Conservation (phyloP, 805 yeast genomes). For the Cyberlindnera nakhonratchasimensis region DNA sequence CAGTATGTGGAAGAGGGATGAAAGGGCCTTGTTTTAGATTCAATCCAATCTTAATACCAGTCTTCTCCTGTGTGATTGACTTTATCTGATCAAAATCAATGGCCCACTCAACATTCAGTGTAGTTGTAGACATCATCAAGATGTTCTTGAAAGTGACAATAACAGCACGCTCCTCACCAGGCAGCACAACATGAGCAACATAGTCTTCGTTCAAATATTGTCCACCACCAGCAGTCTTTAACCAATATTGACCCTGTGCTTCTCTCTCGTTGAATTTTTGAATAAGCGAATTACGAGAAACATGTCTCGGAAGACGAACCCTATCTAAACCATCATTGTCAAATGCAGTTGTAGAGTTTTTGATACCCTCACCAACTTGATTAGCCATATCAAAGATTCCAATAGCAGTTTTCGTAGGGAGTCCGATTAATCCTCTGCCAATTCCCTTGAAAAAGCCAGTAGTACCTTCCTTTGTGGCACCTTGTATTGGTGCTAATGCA, state of each 20-base stretch:
- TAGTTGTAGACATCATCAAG: slow-evolving; percentile 60
- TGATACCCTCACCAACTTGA: slow-evolving; percentile 89
- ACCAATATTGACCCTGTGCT: slow-evolving; percentile 93
- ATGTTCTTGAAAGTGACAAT: slow-evolving; percentile 72
- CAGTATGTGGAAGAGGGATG: slow-evolving; percentile 71
- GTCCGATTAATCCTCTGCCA: slow-evolving; percentile 91
- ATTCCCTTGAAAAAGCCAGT: slow-evolving; percentile 90
- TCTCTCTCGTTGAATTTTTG: slow-evolving; percentile 74
- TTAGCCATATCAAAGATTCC: slow-evolving; percentile 92
- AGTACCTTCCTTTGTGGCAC: slow-evolving; percentile 86
- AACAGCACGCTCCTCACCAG: slow-evolving; percentile 76
- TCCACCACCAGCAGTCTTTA: slow-evolving; percentile 82
- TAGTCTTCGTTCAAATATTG: slow-evolving; percentile 66
- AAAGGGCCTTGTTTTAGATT: slow-evolving; percentile 63
- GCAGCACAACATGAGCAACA: slow-evolving; percentile 78
- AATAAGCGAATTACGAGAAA: slow-evolving; percentile 69
- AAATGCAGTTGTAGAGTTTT: slow-evolving; percentile 87
- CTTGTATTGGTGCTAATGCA: slow-evolving; percentile 87
- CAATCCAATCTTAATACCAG: slow-evolving; percentile 71
- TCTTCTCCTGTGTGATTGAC: slow-evolving; percentile 69
- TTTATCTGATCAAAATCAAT: slow-evolving; percentile 61
- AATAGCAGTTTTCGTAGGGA: slow-evolving; percentile 95
- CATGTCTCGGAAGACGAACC: slow-evolving; percentile 77
- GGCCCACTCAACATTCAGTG: slow-evolving; percentile 66
- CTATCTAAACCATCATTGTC: slow-evolving; percentile 75